Evolutionary conservation across 768 basidiomycete species (phyloP).

Genomic region (Tremella fuciformis): DNA sequence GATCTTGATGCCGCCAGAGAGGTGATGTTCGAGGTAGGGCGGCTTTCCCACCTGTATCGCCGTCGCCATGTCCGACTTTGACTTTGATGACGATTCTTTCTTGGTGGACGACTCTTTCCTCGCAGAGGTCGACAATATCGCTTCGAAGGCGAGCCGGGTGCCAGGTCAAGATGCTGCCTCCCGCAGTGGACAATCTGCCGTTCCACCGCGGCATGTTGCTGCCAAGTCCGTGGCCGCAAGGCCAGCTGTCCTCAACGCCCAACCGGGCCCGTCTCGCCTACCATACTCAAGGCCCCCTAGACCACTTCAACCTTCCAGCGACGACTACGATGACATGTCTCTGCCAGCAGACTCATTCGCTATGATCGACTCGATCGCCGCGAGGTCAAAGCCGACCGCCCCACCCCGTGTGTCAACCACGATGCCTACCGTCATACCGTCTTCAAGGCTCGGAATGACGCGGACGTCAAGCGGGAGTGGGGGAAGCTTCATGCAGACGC

Average conservation of each 20-base stretch:
- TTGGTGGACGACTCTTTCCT: conserved; percentile 41
- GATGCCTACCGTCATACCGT: conserved; percentile 13
- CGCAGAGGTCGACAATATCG: conserved; percentile 39
- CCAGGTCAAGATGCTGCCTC: background rate
- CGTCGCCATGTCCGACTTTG: conserved; percentile 46
- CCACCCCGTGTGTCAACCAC: conserved; percentile 1
- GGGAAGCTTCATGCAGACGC: conserved; percentile 34
- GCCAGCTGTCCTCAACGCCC: background rate
- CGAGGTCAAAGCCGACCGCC: conserved; percentile 5
- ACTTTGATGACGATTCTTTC: conserved; percentile 41
- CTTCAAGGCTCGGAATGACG: conserved; percentile 15
- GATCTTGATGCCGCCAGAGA: too few species aligned
- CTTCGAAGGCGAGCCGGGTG: conserved; percentile 17
- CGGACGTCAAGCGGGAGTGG: conserved; percentile 14
- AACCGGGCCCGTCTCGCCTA: background rate
- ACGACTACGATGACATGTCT: conserved; percentile 20
- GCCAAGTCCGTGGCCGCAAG: background rate
- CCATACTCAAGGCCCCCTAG: background rate
- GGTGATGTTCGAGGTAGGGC: too few species aligned
- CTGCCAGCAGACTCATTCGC: conserved; percentile 7
- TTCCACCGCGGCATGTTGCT: background rate
- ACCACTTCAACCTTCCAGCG: conserved; percentile 14
- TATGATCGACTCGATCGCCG: conserved; percentile 8
- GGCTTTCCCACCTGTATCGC: background rate
- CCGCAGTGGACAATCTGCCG: background rate